phyloP scores from a whole-genome alignment of 306 rosid species.

The Trifolium pratense region DNA sequence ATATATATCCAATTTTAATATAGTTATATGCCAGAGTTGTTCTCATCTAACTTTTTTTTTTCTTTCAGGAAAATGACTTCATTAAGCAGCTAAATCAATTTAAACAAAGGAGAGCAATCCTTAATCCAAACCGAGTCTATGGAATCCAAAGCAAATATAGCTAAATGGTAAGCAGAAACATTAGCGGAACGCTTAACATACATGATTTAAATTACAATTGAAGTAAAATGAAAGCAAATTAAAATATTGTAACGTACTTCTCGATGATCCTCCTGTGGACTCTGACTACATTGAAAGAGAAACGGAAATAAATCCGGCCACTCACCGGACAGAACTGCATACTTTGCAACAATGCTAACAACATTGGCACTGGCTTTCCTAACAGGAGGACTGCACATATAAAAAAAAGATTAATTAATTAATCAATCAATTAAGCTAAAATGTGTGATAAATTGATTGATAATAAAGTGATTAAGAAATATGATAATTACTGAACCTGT shows the following conservation, averaged over 20 bases:
- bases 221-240: neutral
- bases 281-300: conserved; percentile 93
- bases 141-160: too few species aligned
- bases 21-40: neutral
- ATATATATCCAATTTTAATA: conserved; percentile 1
- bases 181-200: too few species aligned
- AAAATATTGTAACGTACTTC: conserved; percentile 64
- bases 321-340: conserved; percentile 91
- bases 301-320: conserved; percentile 97
- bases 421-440: neutral
- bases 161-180: too few species aligned
- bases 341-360: conserved; percentile 87
- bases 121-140: too few species aligned
- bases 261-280: conserved; percentile 93
- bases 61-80: too few species aligned
- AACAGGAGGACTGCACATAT: conserved; percentile 76
- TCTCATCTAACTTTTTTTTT: neutral
- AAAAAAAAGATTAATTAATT: neutral
- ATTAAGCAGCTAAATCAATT: too few species aligned
- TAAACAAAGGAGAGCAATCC: too few species aligned
- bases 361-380: conserved; percentile 96
- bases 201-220: neutral
- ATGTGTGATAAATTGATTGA: neutral
- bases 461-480: neutral
- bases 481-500: conserved; percentile 51